Evolutionary conservation across 2,329 filamentous ascomycete species (phyloP).

Genomic region (Diaporthe citriasiana): DNA sequence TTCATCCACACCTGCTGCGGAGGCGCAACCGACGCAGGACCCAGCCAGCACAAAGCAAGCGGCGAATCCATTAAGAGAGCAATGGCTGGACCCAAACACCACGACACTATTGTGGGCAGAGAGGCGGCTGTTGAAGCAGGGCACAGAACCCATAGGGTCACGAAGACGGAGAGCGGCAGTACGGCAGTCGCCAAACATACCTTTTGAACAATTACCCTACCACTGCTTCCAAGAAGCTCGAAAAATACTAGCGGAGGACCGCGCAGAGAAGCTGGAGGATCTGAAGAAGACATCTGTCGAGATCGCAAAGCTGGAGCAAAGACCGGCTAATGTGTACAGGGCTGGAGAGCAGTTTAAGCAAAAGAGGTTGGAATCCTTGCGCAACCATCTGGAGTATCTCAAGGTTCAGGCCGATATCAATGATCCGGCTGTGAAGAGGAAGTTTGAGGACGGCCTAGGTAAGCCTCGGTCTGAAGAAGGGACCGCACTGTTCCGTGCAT

Average conservation of each 20-base stretch:
- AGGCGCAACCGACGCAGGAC: conserved; percentile 44
- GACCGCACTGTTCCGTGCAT: neutral
- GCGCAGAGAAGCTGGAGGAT: conserved; percentile 81
- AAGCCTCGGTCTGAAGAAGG: conserved; percentile 49
- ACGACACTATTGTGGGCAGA: conserved; percentile 76
- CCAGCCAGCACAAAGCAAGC: conserved; percentile 42
- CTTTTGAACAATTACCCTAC: conserved; percentile 95
- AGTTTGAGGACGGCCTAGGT: conserved; percentile 94
- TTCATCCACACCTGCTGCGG: conserved; percentile 35
- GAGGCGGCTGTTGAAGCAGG: conserved; percentile 75
- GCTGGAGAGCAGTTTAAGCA: conserved; percentile 77
- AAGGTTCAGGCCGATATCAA: conserved; percentile 96
- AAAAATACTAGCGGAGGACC: conserved; percentile 83
- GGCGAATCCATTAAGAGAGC: conserved; percentile 51
- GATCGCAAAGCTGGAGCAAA: conserved; percentile 76
- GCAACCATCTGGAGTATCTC: conserved; percentile 78
- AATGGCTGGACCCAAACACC: conserved; percentile 75
- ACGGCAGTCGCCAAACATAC: conserved; percentile 74
- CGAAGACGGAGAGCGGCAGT: conserved; percentile 84
- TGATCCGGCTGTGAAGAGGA: conserved; percentile 92
- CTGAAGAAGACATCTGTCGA: conserved; percentile 78
- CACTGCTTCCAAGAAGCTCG: conserved; percentile 98
- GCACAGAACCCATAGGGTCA: conserved; percentile 83
- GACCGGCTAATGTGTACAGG: conserved; percentile 67
- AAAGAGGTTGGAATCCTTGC: conserved; percentile 77